Evolutionary conservation across 2,329 filamentous ascomycete genomes (phyloP).

Genomic region (Fusarium sp.): DNA sequence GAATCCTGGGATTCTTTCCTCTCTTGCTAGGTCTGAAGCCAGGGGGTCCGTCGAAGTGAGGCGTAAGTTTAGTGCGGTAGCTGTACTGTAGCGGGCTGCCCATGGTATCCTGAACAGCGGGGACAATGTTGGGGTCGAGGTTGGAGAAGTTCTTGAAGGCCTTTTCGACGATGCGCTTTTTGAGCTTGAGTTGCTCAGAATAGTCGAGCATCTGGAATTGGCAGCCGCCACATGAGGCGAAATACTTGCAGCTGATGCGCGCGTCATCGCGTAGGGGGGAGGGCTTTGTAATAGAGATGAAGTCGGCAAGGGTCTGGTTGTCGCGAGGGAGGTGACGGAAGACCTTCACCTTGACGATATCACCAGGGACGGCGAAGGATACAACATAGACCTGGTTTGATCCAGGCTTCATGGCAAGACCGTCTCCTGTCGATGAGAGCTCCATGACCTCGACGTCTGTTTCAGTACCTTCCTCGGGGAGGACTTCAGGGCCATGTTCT

Average conservation of each 20-base stretch:
- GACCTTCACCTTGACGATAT: constrained; percentile 81
- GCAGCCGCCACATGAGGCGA: constrained; percentile 87
- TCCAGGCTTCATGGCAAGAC: constrained; percentile 78
- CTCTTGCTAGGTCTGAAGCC: constrained; percentile 62
- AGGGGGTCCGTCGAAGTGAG: constrained; percentile 88
- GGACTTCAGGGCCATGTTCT: constrained; percentile 49
- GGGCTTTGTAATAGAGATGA: constrained; percentile 79
- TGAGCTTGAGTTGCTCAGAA: constrained; percentile 84
- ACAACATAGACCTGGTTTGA: constrained; percentile 81
- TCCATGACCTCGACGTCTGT: constrained; percentile 84
- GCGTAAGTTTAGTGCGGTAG: constrained; percentile 96
- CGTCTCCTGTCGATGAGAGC: constrained; percentile 92
- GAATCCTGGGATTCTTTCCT: constrained; percentile 59
- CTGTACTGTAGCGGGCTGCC: constrained; percentile 90
- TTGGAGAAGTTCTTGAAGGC: constrained; percentile 93
- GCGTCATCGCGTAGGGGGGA: constrained; percentile 81
- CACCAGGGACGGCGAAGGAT: constrained; percentile 89
- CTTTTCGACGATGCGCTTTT: constrained; percentile 87
- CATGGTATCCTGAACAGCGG: constrained; percentile 84
- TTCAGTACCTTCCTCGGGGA: constrained; percentile 78
- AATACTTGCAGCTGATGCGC: constrained; percentile 86
- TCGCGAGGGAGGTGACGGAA: constrained; percentile 75
- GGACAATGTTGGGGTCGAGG: constrained; percentile 79
- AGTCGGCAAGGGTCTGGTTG: constrained; percentile 82
- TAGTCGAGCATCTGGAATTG: constrained; percentile 99